Percentiles rank a stretch among this genome's conserved stretches.
Evolutionary conservation across 1,284 basidiomycete genomes (phyloP).

Genomic region (Irpex rosettiformis): DNA sequence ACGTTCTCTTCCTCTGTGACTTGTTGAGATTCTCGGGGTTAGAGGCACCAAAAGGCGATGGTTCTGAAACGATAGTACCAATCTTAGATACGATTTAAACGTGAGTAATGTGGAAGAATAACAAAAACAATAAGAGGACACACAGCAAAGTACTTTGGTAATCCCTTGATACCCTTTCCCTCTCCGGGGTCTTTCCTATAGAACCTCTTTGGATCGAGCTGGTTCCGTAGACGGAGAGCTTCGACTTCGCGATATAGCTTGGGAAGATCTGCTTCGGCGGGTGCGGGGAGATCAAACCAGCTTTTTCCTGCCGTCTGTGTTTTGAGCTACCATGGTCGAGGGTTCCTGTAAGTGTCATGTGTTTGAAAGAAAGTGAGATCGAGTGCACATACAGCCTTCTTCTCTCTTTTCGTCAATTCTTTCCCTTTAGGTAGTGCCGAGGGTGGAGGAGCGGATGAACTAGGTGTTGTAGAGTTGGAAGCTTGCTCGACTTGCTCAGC

Average conservation of each 20-base stretch:
- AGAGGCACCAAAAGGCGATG: constrained; percentile 72
- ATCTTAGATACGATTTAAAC: constrained; percentile 49
- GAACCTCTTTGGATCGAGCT: constrained; percentile 95
- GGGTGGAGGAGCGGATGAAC: constrained; percentile 53
- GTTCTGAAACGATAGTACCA: constrained; percentile 80
- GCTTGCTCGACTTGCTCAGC: constrained; percentile 48
- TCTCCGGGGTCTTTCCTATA: constrained; percentile 84
- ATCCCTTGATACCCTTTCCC: constrained; percentile 79
- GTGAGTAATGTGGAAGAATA: constrained; percentile 13
- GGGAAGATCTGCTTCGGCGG: constrained; percentile 76
- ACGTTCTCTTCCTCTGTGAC: constrained; percentile 69
- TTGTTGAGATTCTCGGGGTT: constrained; percentile 70
- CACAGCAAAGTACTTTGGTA: constrained; percentile 90
- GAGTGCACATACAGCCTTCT: constrained; percentile 54
- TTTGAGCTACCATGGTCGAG: constrained; percentile 67
- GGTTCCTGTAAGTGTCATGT: background rate
- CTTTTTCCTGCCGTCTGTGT: constrained; percentile 75
- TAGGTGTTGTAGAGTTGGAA: constrained; percentile 40
- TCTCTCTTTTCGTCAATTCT: constrained; percentile 62
- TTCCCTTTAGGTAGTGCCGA: constrained; percentile 60
- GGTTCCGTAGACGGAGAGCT: constrained; percentile 86
- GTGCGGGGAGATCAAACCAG: constrained; percentile 93
- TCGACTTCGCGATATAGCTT: constrained; percentile 90
- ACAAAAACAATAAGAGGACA: constrained; percentile 23
- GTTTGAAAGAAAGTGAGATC: background rate